phyloP scores from a whole-genome alignment of 2,329 filamentous ascomycete genomes.

The Beauveria pseudobassiana region DNA sequence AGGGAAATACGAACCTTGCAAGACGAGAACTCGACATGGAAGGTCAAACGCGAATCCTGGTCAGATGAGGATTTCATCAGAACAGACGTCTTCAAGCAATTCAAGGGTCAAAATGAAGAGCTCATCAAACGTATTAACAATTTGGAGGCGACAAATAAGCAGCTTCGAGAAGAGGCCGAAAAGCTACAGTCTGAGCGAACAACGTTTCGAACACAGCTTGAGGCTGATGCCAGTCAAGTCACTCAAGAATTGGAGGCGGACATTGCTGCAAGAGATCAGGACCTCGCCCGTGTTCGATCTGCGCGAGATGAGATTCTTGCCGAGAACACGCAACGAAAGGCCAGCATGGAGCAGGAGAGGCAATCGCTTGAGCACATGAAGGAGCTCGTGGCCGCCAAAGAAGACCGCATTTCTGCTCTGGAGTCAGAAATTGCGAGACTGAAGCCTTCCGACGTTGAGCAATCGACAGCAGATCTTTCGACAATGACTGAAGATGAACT shows the following conservation, averaged over 20 bases:
- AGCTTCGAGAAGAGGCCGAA: conserved; percentile 76
- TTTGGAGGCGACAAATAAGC: conserved; percentile 79
- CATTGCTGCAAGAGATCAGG: conserved; percentile 71
- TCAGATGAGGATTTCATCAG: conserved; percentile 91
- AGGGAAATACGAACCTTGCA: conserved; percentile 66
- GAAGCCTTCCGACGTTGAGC: conserved; percentile 38
- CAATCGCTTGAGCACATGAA: conserved; percentile 64
- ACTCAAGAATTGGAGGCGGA: conserved; percentile 76
- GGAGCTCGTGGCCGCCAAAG: conserved; percentile 71
- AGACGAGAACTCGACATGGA: conserved; percentile 72
- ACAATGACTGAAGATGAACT: conserved; percentile 63
- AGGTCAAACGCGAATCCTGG: conserved; percentile 58
- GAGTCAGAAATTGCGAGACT: conserved; percentile 77
- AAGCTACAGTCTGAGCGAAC: conserved; percentile 81
- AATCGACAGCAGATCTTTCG: conserved; percentile 41
- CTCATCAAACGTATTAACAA: conserved; percentile 88
- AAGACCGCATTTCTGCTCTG: conserved; percentile 71
- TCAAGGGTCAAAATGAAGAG: conserved; percentile 87
- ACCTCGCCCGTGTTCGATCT: conserved; percentile 78
- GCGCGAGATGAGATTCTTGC: conserved; percentile 78
- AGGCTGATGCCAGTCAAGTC: conserved; percentile 67
- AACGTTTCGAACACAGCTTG: conserved; percentile 70
- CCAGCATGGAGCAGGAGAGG: conserved; percentile 68
- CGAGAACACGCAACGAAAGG: conserved; percentile 72
- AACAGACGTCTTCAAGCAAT: conserved; percentile 86